A percentile compares a stretch with the other conserved stretches of the same genome.
phyloP scores from a whole-genome alignment of 2,329 filamentous ascomycete species.

The Botrytis paeoniae region DNA sequence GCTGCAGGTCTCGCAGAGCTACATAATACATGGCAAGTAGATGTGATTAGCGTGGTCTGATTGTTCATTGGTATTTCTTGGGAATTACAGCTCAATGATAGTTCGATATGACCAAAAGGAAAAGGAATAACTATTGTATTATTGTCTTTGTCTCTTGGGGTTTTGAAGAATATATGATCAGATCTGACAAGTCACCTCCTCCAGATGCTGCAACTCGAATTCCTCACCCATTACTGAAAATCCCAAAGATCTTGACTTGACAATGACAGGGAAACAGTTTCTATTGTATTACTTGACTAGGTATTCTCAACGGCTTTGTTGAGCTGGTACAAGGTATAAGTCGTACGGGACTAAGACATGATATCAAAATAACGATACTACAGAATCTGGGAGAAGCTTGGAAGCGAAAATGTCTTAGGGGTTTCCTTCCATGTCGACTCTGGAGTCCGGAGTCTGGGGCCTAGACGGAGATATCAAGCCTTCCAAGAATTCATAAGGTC shows the following conservation, averaged over 20 bases:
- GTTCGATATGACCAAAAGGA: neutral
- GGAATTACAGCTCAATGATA: neutral
- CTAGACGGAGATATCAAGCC: neutral
- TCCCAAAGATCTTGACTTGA: neutral
- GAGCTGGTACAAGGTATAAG: neutral
- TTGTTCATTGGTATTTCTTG: neutral
- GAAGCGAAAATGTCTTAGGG: neutral
- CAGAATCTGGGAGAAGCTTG: constrained; percentile 13
- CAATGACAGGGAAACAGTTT: neutral
- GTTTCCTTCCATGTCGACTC: neutral
- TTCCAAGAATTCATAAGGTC: neutral
- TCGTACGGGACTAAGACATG: constrained; percentile 11
- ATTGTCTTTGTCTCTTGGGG: neutral
- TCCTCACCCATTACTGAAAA: neutral
- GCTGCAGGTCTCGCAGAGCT: constrained; percentile 19
- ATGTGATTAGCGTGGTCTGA: constrained; percentile 18
- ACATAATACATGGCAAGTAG: constrained; percentile 16
- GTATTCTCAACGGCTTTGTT: constrained; percentile 14
- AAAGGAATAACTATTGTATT: neutral
- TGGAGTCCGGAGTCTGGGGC: neutral
- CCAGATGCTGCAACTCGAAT: neutral
- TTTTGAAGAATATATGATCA: neutral
- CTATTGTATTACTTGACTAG: neutral
- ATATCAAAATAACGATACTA: neutral
- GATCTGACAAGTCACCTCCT: neutral